Percentiles rank a stretch among this genome's conserved stretches.
phyloP scores from a whole-genome alignment of 345 rosid genomes.

The Sisymbrium irio region DNA sequence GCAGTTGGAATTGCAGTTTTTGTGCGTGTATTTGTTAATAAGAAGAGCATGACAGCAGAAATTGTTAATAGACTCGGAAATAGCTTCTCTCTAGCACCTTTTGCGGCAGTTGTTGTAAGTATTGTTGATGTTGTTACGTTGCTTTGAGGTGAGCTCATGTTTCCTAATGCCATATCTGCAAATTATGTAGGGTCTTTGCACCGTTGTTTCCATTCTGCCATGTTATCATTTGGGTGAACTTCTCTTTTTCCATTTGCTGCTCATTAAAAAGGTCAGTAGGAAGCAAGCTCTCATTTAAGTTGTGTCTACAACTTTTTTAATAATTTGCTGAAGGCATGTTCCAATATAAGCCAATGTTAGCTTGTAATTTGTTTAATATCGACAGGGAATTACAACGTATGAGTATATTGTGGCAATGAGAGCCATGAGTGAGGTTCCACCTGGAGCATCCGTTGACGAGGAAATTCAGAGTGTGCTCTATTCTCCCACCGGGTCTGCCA shows the following conservation, averaged over 20 bases:
- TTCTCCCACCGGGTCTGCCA: slow-evolving; percentile 87
- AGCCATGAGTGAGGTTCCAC: slow-evolving; percentile 86
- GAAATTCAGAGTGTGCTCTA: slow-evolving; percentile 59
- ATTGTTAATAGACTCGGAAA: slow-evolving; percentile 93
- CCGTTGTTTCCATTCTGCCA: slow-evolving; percentile 72
- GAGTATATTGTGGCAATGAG: slow-evolving; percentile 93
- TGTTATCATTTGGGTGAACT: slow-evolving; percentile 84
- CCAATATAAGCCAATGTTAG: neutral
- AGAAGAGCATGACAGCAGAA: slow-evolving; percentile 74
- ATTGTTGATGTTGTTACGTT: slow-evolving; percentile 11
- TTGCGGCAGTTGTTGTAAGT: slow-evolving; percentile 84
- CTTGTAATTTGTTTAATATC: neutral
- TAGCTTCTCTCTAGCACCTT: slow-evolving; percentile 86
- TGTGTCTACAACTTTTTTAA: neutral
- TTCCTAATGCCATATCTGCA: slow-evolving; percentile 17
- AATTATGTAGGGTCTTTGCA: slow-evolving; percentile 66
- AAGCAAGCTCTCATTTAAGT: neutral
- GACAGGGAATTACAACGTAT: slow-evolving; percentile 86
- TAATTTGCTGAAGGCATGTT: slow-evolving; percentile 1
- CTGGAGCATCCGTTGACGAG: slow-evolving; percentile 68
- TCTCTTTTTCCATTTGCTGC: slow-evolving; percentile 83
- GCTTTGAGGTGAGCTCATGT: slow-evolving; percentile 23
- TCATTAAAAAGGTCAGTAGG: slow-evolving; percentile 75
- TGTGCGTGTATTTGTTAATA: slow-evolving; percentile 77
- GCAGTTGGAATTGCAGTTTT: slow-evolving; percentile 82